These are phyloP conservation scores for Umbelopsis isabellina DNA, from an alignment of 192 early-diverging fungal genomes.

Conservation along the genomic window DNA sequence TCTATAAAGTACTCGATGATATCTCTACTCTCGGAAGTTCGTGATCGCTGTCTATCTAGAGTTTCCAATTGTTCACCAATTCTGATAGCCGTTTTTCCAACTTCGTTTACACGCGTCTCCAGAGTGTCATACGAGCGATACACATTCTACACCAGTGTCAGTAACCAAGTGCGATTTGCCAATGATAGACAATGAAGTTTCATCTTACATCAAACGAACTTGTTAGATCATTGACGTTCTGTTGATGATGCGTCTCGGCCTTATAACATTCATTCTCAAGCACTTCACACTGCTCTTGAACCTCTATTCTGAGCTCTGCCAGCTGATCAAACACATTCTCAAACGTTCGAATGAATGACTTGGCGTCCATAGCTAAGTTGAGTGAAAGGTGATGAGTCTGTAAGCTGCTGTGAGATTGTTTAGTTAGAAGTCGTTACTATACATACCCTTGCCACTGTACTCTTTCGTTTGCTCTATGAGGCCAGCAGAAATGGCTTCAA, in stretches of 20 bases:
- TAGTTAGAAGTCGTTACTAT: neutral
- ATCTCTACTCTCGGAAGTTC: slow-evolving; percentile 87
- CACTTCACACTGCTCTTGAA: slow-evolving; percentile 84
- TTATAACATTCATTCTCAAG: slow-evolving; percentile 79
- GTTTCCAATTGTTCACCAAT: slow-evolving; percentile 98
- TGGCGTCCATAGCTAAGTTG: slow-evolving; percentile 76
- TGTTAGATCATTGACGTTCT: slow-evolving; percentile 79
- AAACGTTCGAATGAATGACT: slow-evolving; percentile 90
- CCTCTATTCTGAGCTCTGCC: slow-evolving; percentile 68
- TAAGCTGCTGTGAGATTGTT: neutral
- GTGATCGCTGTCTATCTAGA: slow-evolving; percentile 88
- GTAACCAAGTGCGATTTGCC: neutral
- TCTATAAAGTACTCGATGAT: slow-evolving; percentile 93
- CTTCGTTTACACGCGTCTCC: slow-evolving; percentile 86
- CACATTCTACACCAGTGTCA: slow-evolving; percentile 64
- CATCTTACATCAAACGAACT: slow-evolving; percentile 73
- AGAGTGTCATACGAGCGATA: slow-evolving; percentile 86
- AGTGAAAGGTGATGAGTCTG: neutral
- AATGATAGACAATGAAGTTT: neutral
- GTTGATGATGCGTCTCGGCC: slow-evolving; percentile 74
- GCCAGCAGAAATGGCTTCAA: slow-evolving; percentile 34
- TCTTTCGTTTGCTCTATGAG: slow-evolving; percentile 28
- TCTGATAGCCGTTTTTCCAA: slow-evolving; percentile 94
- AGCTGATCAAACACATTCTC: slow-evolving; percentile 87
- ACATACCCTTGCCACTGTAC: slow-evolving; percentile 28